Evolutionary conservation across 257 asterid species (phyloP).

Genomic region (Salvia rosmarinus): DNA sequence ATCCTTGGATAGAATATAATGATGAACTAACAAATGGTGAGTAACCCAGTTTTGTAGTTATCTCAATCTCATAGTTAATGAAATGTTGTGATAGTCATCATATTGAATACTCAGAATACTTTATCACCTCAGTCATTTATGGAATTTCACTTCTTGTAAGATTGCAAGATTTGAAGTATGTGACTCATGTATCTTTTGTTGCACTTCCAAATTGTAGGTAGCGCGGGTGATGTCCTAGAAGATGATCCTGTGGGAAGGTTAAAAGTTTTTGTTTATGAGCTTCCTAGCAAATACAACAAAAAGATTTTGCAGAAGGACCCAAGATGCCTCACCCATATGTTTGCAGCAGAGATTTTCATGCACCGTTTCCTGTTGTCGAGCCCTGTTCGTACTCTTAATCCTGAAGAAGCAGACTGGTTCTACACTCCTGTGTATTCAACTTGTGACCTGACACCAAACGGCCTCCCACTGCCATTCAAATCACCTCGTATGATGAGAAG

Average conservation of each 20-base stretch:
- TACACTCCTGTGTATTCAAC: conserved; percentile 84
- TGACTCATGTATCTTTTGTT: conserved; percentile 12
- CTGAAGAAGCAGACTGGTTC: conserved; percentile 96
- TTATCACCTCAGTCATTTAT: neutral
- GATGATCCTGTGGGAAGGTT: conserved; percentile 92
- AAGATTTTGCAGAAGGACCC: conserved; percentile 83
- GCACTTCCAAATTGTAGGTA: conserved; percentile 53
- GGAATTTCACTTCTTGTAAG: neutral
- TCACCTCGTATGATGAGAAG: conserved; percentile 96
- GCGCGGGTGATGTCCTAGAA: conserved; percentile 97
- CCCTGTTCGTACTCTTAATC: conserved; percentile 83
- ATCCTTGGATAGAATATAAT: neutral
- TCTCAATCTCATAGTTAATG: neutral
- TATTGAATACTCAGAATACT: neutral
- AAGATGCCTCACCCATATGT: conserved; percentile 92
- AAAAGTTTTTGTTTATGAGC: conserved; percentile 87
- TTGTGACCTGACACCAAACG: conserved; percentile 87
- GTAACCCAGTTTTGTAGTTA: neutral
- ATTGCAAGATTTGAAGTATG: neutral
- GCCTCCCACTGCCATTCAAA: conserved; percentile 83
- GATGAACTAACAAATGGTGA: neutral
- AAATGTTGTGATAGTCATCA: neutral
- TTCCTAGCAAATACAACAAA: conserved; percentile 92
- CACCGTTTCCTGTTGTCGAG: conserved; percentile 79
- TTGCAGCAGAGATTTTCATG: conserved; percentile 93